Percentiles rank a stretch among this genome's conserved stretches.
phyloP scores from a whole-genome alignment of 2,329 filamentous ascomycete genomes.

The Diaporthe destruens region DNA sequence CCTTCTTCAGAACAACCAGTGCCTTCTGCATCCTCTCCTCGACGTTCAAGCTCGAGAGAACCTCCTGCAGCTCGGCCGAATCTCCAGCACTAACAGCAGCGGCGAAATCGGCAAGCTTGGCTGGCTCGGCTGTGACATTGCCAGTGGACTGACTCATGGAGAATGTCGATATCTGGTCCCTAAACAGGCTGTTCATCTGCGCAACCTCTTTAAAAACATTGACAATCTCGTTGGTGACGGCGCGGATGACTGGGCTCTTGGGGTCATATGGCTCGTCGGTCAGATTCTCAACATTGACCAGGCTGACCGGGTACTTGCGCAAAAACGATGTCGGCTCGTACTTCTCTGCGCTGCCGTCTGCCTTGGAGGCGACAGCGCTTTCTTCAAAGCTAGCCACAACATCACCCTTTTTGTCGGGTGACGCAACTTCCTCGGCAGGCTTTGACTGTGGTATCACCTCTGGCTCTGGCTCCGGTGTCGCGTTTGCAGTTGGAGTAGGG shows the following conservation, averaged over 20 bases:
- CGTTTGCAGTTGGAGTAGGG: slow-evolving; percentile 50
- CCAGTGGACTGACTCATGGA: slow-evolving; percentile 95
- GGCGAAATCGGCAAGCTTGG: slow-evolving; percentile 95
- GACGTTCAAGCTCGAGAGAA: slow-evolving; percentile 88
- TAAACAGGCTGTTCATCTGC: slow-evolving; percentile 91
- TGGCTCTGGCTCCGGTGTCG: slow-evolving; percentile 50
- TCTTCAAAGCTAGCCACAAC: slow-evolving; percentile 98
- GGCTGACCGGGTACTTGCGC: slow-evolving; percentile 89
- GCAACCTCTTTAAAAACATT: slow-evolving; percentile 99
- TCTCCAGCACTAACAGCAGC: slow-evolving; percentile 97
- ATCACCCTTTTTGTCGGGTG: slow-evolving; percentile 84
- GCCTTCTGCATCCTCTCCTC: slow-evolving; percentile 94
- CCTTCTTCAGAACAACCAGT: slow-evolving; percentile 93
- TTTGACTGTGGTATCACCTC: slow-evolving; percentile 70
- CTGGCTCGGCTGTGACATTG: slow-evolving; percentile 94
- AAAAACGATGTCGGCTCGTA: slow-evolving; percentile 94
- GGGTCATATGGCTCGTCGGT: slow-evolving; percentile 89
- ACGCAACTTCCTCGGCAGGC: slow-evolving; percentile 62
- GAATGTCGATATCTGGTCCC: slow-evolving; percentile 97
- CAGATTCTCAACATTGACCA: slow-evolving; percentile 96
- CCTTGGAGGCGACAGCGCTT: slow-evolving; percentile 71
- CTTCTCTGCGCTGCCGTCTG: slow-evolving; percentile 63
- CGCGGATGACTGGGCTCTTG: slow-evolving; percentile 88
- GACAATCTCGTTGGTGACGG: slow-evolving; percentile 96
- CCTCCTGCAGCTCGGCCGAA: slow-evolving; percentile 90